These are phyloP conservation scores for Aurantiochytrium sp. DNA, from an alignment of 108 stramenopile species.

Conservation along the genomic window DNA sequence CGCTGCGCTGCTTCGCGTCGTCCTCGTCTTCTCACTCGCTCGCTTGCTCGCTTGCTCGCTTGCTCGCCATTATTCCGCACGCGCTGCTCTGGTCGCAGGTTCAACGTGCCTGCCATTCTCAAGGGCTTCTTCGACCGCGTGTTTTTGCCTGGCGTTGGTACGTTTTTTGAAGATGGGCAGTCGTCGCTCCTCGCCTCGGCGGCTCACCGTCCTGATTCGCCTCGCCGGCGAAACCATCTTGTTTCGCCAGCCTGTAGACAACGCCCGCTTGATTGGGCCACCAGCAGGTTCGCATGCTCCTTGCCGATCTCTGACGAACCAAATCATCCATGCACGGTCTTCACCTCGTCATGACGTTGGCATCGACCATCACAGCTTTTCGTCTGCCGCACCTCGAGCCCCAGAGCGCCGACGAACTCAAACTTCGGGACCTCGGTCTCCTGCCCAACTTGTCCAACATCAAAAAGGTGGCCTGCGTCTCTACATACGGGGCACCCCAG, in stretches of 20 bases:
- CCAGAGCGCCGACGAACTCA: neutral
- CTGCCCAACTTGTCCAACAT: neutral
- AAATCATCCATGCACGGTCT: too few species aligned
- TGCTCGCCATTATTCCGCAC: too few species aligned
- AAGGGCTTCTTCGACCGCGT: constrained; percentile 24
- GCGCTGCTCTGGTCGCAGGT: neutral
- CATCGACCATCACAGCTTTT: neutral
- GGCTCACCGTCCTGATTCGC: too few species aligned
- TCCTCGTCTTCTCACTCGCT: neutral
- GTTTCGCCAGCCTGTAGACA: too few species aligned
- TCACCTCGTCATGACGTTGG: too few species aligned
- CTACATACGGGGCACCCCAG: neutral
- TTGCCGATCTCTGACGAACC: too few species aligned
- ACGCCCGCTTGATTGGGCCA: too few species aligned
- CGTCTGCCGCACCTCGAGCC: neutral
- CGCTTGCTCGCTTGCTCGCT: neutral
- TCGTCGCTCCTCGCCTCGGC: too few species aligned
- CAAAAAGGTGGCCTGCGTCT: neutral
- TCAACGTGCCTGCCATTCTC: constrained; percentile 8
- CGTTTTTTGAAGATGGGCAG: too few species aligned
- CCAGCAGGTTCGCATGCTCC: too few species aligned
- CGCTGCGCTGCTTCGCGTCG: neutral
- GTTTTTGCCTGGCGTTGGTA: constrained; percentile 11
- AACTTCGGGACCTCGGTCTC: neutral
- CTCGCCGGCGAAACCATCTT: too few species aligned